Percentiles rank a stretch among this genome's conserved stretches.
Evolutionary conservation across 164 flowering plant genomes (phyloP).

Genomic region (Piper betle): DNA sequence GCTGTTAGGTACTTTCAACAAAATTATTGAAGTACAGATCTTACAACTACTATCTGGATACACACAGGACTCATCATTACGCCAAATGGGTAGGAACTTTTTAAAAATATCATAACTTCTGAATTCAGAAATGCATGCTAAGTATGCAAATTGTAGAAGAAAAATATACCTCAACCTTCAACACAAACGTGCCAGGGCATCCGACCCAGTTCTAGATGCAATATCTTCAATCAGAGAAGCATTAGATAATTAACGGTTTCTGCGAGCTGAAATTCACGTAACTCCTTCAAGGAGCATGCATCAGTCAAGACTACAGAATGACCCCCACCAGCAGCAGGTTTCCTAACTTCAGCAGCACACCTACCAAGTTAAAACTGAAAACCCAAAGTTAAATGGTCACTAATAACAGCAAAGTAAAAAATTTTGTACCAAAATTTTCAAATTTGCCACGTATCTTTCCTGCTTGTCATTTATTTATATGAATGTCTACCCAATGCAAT

Average conservation of each 20-base stretch:
- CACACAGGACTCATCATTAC: no score
- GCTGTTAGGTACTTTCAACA: no score
- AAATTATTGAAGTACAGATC: no score
- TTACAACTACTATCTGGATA: no score
- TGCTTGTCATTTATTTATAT: no score
- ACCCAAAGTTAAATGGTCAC: no score
- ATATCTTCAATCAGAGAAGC: slow-evolving; percentile 70
- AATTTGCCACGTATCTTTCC: no score
- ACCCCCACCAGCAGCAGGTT: slow-evolving; percentile 97
- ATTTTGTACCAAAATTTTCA: no score
- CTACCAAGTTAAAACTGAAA: slow-evolving; percentile 23
- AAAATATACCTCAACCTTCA: slow-evolving; percentile 60
- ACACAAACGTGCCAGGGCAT: slow-evolving; percentile 91
- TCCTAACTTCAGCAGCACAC: slow-evolving; percentile 89
- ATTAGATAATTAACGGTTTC: slow-evolving; percentile 52
- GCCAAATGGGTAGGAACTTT: no score
- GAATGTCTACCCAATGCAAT: no score
- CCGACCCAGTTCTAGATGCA: slow-evolving; percentile 80
- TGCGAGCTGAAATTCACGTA: slow-evolving; percentile 90
- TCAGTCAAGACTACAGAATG: slow-evolving; percentile 96
- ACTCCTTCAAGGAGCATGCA: slow-evolving; percentile 81
- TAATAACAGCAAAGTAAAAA: no score
- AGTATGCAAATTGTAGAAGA: not conserved
- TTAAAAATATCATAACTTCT: no score
- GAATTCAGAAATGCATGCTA: not conserved